Conservation (phyloP, 2,329 filamentous ascomycete genomes). For the Zymoseptoria pseudotritici region DNA sequence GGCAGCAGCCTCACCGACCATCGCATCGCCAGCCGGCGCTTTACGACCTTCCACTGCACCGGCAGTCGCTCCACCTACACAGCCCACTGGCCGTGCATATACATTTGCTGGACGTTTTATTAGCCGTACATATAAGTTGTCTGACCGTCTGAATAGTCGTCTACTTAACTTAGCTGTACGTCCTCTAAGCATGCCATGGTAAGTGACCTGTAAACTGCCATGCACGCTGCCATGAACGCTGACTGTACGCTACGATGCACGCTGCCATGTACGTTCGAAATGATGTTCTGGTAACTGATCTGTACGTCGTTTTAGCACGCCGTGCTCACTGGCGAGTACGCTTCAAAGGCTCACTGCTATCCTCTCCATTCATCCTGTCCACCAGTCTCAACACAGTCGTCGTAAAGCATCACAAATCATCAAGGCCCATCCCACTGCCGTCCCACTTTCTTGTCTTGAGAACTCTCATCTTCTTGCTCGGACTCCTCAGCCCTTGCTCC, state of each 20-base stretch:
- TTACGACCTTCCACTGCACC: too few relatives aligned
- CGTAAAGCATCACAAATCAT: conserved; percentile 7
- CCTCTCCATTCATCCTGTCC: background rate
- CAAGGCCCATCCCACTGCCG: conserved; percentile 27
- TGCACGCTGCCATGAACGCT: background rate
- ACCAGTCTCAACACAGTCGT: background rate
- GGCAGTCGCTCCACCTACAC: too few relatives aligned
- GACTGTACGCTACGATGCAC: too few relatives aligned
- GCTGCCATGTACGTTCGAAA: background rate
- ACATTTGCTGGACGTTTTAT: background rate
- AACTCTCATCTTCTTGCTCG: conserved; percentile 43
- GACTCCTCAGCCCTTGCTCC: conserved; percentile 35
- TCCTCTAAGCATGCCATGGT: background rate
- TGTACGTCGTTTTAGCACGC: background rate
- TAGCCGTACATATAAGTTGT: background rate
- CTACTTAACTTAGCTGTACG: background rate
- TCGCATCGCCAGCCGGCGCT: too few relatives aligned
- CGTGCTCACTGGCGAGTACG: background rate
- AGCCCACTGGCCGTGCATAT: too few relatives aligned
- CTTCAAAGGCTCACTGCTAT: background rate
- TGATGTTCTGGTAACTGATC: background rate
- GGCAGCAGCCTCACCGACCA: too few relatives aligned
- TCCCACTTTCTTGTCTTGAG: conserved; percentile 45
- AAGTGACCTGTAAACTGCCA: background rate
- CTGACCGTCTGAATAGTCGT: too few relatives aligned